Evolutionary conservation across 495 filamentous ascomycete species (phyloP).

Genomic region (Cercophora newfieldiana): DNA sequence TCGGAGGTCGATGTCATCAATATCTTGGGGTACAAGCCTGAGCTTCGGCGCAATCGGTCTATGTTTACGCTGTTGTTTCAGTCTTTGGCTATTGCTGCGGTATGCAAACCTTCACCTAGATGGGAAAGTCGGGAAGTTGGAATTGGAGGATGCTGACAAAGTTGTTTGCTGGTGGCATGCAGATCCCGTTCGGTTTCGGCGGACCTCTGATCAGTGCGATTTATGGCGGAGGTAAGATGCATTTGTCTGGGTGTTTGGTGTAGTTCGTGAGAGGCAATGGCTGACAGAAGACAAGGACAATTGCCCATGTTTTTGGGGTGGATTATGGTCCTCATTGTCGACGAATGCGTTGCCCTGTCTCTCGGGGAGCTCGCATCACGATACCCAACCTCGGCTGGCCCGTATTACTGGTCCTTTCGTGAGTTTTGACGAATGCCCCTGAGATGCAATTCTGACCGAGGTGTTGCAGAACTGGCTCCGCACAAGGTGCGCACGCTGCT

Average conservation of each 20-base stretch:
- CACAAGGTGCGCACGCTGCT: constrained; percentile 53
- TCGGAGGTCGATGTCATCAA: constrained; percentile 39
- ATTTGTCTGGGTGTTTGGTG: not conserved
- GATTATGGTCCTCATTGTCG: constrained; percentile 61
- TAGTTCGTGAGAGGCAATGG: not conserved
- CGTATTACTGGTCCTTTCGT: constrained; percentile 64
- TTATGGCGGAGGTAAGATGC: constrained; percentile 38
- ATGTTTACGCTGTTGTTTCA: constrained; percentile 45
- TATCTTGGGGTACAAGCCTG: constrained; percentile 62
- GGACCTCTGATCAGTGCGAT: constrained; percentile 40
- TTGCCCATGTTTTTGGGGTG: constrained; percentile 49
- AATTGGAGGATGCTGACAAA: not conserved
- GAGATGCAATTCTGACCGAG: not conserved
- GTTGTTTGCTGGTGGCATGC: constrained; percentile 1
- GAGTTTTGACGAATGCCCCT: not conserved
- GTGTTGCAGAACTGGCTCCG: constrained; percentile 46
- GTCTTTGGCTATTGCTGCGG: constrained; percentile 45
- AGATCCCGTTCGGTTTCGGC: constrained; percentile 46
- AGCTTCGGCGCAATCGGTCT: constrained; percentile 54
- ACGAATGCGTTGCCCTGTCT: constrained; percentile 57
- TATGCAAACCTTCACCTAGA: constrained; percentile 25
- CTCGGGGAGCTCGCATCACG: constrained; percentile 66
- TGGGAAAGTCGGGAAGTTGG: too few relatives aligned
- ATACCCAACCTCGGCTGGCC: constrained; percentile 61
- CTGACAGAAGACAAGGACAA: constrained; percentile 18